Evolutionary conservation across 169 alveolate species (phyloP).

Genomic region (Plasmodium gaboni): DNA sequence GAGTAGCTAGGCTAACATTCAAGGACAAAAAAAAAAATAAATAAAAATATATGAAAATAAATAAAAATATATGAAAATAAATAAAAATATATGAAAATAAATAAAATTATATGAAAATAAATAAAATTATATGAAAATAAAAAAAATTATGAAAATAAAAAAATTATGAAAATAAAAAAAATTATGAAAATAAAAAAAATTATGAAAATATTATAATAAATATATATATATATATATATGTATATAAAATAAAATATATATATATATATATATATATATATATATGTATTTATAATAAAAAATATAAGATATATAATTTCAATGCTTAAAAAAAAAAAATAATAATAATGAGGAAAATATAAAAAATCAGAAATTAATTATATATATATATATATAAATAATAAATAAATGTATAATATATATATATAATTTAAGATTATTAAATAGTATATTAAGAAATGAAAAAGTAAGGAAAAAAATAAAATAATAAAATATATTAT

Average conservation of each 20-base stretch:
- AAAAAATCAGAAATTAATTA: too few species aligned
- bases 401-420: too few species aligned
- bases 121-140: not conserved
- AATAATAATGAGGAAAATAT: too few species aligned
- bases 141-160: not conserved
- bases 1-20: not conserved
- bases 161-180: not conserved
- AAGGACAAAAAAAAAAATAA: conserved; percentile 15
- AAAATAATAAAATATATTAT: too few species aligned
- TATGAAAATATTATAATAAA: not conserved
- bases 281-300: not conserved
- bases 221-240: not conserved
- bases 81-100: not conserved
- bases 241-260: not conserved
- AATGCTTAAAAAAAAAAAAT: too few species aligned
- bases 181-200: not conserved
- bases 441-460: too few species aligned
- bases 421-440: too few species aligned
- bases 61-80: not conserved
- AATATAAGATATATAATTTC: not conserved
- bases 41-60: not conserved
- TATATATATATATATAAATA: too few species aligned
- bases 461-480: too few species aligned
- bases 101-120: not conserved
- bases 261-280: not conserved